Conservation (phyloP, 768 basidiomycete species). For the Boletus speciosus region DNA sequence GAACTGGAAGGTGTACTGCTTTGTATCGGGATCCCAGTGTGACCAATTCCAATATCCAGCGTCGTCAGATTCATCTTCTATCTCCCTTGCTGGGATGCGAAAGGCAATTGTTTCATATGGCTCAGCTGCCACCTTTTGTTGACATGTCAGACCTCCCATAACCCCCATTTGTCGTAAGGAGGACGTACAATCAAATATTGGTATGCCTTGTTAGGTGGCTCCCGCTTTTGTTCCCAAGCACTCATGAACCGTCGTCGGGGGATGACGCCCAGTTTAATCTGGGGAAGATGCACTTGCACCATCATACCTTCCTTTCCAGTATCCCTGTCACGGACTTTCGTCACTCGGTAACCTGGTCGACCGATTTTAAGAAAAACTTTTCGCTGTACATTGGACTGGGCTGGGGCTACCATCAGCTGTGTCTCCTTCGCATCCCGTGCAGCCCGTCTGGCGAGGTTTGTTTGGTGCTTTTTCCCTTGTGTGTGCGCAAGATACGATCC, state of each 20-base stretch:
- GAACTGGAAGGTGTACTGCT: constrained; percentile 97
- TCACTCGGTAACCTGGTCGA: constrained; percentile 90
- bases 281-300: constrained; percentile 94
- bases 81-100: constrained; percentile 94
- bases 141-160: constrained; percentile 27
- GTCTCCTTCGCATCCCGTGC: constrained; percentile 97
- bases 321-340: constrained; percentile 90
- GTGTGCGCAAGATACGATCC: constrained; percentile 99
- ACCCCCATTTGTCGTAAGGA: background rate
- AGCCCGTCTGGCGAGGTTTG: constrained; percentile 93
- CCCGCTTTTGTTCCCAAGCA: constrained; percentile 94
- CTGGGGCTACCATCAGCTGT: constrained; percentile 82
- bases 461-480: constrained; percentile 99
- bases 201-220: constrained; percentile 93
- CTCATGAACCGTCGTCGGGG: constrained; percentile 94
- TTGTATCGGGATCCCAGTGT: constrained; percentile 99
- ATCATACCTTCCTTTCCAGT: constrained; percentile 95
- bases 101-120: constrained; percentile 99
- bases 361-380: constrained; percentile 99
- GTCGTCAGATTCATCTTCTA: constrained; percentile 91
- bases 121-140: constrained; percentile 88
- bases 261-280: constrained; percentile 81
- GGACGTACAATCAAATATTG: constrained; percentile 92
- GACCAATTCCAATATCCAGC: constrained; percentile 96
- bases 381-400: constrained; percentile 74